phyloP scores from a whole-genome alignment of 495 filamentous ascomycete genomes.

The Aspergillus cavernicola region DNA sequence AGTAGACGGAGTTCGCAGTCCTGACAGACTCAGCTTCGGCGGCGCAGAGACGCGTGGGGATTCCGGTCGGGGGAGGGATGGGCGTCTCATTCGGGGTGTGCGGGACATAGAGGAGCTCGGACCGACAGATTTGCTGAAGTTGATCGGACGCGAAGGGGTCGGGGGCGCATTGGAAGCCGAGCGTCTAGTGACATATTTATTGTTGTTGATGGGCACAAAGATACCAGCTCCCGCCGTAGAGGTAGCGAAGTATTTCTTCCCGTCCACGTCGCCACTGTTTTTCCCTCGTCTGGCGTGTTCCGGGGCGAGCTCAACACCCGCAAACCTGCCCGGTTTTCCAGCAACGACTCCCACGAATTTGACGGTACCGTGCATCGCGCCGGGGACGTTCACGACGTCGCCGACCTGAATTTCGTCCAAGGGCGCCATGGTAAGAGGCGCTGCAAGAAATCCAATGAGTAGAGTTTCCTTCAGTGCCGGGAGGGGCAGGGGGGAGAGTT shows the following conservation, averaged over 20 bases:
- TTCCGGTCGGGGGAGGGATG: conserved; percentile 81
- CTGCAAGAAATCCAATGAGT: neutral
- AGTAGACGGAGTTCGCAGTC: conserved; percentile 43
- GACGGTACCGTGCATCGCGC: conserved; percentile 86
- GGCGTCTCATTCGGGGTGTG: conserved; percentile 54
- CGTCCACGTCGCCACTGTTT: conserved; percentile 95
- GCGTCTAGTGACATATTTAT: conserved; percentile 62
- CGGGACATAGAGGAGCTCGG: conserved; percentile 64
- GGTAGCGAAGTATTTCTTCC: conserved; percentile 76
- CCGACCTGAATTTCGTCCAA: conserved; percentile 68
- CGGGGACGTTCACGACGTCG: conserved; percentile 90
- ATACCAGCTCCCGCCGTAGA: conserved; percentile 78
- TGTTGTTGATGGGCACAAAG: conserved; percentile 88
- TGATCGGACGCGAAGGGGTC: conserved; percentile 55
- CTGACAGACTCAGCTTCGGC: conserved; percentile 55
- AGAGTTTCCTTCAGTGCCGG: neutral
- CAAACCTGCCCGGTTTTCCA: conserved; percentile 88
- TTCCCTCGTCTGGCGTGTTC: conserved; percentile 83
- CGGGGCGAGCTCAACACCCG: conserved; percentile 84
- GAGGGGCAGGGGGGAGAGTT: conserved; percentile 12
- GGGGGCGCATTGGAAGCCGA: conserved; percentile 55
- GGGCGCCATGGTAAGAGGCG: conserved; percentile 30
- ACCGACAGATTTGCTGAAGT: conserved; percentile 85
- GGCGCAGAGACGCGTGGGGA: conserved; percentile 59
- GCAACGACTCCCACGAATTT: conserved; percentile 84